Conservation (phyloP, 1,284 basidiomycete species). For the Ceratobasidium sp. region DNA sequence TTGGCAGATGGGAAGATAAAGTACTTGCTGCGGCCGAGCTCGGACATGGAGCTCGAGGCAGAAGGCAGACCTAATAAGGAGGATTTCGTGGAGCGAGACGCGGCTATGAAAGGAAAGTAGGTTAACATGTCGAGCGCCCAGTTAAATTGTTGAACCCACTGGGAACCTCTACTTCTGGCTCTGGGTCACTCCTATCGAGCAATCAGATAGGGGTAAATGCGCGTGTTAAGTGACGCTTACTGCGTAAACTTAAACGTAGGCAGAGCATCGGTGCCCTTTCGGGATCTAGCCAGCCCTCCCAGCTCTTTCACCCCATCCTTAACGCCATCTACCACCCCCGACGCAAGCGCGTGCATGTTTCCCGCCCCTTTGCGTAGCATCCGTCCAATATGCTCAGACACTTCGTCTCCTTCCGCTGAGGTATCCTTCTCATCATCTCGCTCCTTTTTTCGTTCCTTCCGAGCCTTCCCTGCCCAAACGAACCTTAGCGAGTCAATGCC, state of each 20-base stretch:
- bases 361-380: conserved; percentile 37
- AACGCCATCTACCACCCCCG: conserved; percentile 36
- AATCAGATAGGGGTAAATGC: conserved; percentile 1
- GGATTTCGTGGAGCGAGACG: conserved; percentile 16
- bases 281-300: conserved; percentile 29
- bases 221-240: not conserved
- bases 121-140: not conserved
- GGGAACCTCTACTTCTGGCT: conserved; percentile 16
- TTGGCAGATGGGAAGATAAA: conserved; percentile 17
- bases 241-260: conserved; percentile 40
- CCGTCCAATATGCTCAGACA: conserved; percentile 35
- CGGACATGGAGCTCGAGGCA: conserved; percentile 36
- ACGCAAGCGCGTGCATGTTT: conserved; percentile 33
- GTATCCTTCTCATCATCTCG: conserved; percentile 59
- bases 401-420: conserved; percentile 33
- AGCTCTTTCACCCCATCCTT: conserved; percentile 39
- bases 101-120: conserved; percentile 1
- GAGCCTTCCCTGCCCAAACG: conserved; percentile 44
- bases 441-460: conserved; percentile 60
- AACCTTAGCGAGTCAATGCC: conserved; percentile 41
- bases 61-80: conserved; percentile 29
- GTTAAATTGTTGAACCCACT: conserved; percentile 11
- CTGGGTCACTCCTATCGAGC: conserved; percentile 30
- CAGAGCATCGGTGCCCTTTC: conserved; percentile 28
- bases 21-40: conserved; percentile 24